Base-by-base conservation (phyloP, 495 filamentous ascomycete species). In the Chaetomium cochliodes region DNA sequence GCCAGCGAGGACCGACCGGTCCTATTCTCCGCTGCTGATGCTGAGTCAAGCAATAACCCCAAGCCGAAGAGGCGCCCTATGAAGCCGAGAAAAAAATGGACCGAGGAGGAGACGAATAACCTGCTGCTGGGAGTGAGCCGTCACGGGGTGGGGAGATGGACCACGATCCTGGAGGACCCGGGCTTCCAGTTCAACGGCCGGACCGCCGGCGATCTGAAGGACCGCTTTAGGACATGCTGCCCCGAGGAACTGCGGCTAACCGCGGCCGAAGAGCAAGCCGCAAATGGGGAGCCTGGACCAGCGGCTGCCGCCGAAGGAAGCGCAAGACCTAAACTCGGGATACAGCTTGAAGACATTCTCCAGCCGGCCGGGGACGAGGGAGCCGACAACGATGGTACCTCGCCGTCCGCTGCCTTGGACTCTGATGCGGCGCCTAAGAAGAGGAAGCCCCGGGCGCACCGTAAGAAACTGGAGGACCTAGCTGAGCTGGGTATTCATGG, bases 111-210 rank as follows among this genome's bases (percentile, higher is more conserved):
- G 72, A 96, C 91, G 2, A 85, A 87, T 26, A 82, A 88, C 59
- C 77, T 97, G 13, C 74, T 96, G 30, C 80, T 86, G 60, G 92
- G 92, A 2, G 92, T 96, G 20, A 81, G 86, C 47, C 88, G 87
- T 63, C 90, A 92, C 73, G 92, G 92, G 0, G 88, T 96, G 59
- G 92, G 92, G 22, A 91, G 87, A 71, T 97, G 92, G 92, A 94
- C 88, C 44, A 85, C 85, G 50, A 96, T 97, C 18, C 74, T 94
- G n/a, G 82, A 89, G 13, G 87, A 92, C 63, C 78, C 86, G 1
- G 86, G 87, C 28, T 89, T 90, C 68, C 80, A 78, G 20, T 97
- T 97, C 76, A 87, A 92, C 69, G 82, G 83, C 39, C 83, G 92
- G 47, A 88, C 86, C 37, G 86, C 89, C 20, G 86, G 90, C 13